phyloP scores from a whole-genome alignment of 1,284 basidiomycete genomes.

The Spongispora temasekensis region DNA sequence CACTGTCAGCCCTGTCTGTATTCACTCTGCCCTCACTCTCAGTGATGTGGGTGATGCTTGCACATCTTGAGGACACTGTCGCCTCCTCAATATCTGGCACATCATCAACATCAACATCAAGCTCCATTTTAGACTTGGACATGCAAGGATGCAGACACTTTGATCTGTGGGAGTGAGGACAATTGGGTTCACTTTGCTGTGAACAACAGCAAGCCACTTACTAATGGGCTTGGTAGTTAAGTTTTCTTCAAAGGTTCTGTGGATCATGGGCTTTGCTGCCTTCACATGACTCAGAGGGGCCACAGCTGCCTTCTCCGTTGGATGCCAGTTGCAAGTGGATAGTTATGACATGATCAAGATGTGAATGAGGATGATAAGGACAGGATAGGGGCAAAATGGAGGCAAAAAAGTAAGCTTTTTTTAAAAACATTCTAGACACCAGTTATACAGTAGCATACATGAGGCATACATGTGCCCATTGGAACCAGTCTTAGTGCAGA shows the following conservation, averaged over 20 bases:
- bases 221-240: constrained; percentile 83
- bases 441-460: background rate
- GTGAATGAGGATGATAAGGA: background rate
- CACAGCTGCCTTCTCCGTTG: background rate
- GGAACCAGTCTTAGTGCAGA: background rate
- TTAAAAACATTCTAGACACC: background rate
- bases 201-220: constrained; percentile 35
- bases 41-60: background rate
- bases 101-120: background rate
- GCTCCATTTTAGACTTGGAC: background rate
- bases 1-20: background rate
- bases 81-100: background rate
- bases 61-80: background rate
- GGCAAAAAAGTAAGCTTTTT: background rate
- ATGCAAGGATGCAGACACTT: background rate
- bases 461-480: too few species aligned
- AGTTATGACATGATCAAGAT: background rate
- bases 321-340: background rate
- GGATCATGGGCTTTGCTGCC: too few species aligned
- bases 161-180: background rate
- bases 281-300: background rate
- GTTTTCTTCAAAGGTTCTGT: too few species aligned
- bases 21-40: background rate
- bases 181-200: background rate
- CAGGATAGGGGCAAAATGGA: background rate